phyloP scores from a whole-genome alignment of 345 rosid species.

The Gossypioides kirkii region DNA sequence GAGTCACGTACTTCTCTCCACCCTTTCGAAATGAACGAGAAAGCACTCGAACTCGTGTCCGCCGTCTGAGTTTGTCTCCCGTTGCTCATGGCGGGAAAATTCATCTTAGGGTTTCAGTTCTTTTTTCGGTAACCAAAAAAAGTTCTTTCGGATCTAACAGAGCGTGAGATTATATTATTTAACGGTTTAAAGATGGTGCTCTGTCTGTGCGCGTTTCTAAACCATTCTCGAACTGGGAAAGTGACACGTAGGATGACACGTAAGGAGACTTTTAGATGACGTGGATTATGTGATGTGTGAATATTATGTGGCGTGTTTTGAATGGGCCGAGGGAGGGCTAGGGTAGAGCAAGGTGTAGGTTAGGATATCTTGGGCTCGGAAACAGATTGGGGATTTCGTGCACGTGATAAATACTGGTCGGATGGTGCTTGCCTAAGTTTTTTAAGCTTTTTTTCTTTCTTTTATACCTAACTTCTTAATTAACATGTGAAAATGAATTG shows the following conservation, averaged over 20 bases:
- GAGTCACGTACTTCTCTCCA: conserved; percentile 92
- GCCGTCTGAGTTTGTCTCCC: conserved; percentile 16
- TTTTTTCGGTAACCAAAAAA: neutral
- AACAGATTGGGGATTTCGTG: neutral
- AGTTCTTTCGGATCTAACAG: neutral
- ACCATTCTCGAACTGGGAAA: conserved; percentile 7
- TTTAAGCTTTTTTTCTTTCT: neutral
- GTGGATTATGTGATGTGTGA: conserved; percentile 15
- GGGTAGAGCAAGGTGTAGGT: neutral
- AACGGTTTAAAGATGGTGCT: conserved; percentile 32
- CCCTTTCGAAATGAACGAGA: conserved; percentile 75
- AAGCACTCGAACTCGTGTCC: conserved; percentile 46
- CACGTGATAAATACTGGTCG: neutral
- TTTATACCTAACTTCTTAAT: neutral
- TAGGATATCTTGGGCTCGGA: neutral
- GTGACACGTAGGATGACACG: conserved; percentile 29
- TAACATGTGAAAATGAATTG: neutral
- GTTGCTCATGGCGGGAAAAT: conserved; percentile 36
- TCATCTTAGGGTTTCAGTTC: conserved; percentile 17
- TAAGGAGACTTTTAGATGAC: conserved; percentile 18
- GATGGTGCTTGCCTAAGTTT: neutral
- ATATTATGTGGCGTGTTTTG: conserved; percentile 13
- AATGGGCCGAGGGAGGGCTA: conserved; percentile 3
- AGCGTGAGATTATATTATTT: neutral
- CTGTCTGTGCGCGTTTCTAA: neutral